Percentiles rank a stretch among this genome's conserved stretches.
Evolutionary conservation across 2,329 filamentous ascomycete species (phyloP).

Genomic region (Penicillium glabrum): DNA sequence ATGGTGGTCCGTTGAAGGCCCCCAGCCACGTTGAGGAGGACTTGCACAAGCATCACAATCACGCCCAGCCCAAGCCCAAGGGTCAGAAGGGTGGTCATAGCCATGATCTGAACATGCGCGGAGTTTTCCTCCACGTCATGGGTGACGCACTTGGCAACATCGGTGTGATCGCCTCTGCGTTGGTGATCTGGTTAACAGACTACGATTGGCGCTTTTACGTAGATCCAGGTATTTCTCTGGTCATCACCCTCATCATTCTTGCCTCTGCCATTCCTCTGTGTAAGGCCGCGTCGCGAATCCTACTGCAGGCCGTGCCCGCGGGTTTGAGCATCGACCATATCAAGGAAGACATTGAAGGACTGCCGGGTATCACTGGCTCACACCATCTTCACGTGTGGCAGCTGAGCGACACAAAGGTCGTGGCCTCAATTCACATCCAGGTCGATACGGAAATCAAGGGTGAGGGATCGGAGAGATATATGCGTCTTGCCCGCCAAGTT

Average conservation of each 20-base stretch:
- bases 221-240: constrained; percentile 86
- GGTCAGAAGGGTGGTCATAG: constrained; percentile 54
- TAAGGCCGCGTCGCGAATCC: constrained; percentile 66
- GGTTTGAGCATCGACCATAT: constrained; percentile 87
- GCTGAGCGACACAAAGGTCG: constrained; percentile 88
- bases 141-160: constrained; percentile 51
- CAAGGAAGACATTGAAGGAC: constrained; percentile 81
- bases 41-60: constrained; percentile 72
- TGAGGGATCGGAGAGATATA: constrained; percentile 76
- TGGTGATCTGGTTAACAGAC: constrained; percentile 87
- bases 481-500: constrained; percentile 81
- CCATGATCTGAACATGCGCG: constrained; percentile 84
- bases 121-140: constrained; percentile 65
- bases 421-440: constrained; percentile 91
- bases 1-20: constrained; percentile 11
- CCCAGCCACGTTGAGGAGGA: constrained; percentile 28
- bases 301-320: constrained; percentile 89
- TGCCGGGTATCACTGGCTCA: constrained; percentile 84
- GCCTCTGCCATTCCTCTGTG: constrained; percentile 51
- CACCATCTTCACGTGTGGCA: constrained; percentile 99
- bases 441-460: constrained; percentile 87
- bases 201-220: constrained; percentile 82
- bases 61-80: constrained; percentile 67
- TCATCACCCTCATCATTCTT: constrained; percentile 80
- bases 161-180: constrained; percentile 60